Base-by-base conservation (phyloP, 129 eudicot genomes). In the Gnaphalium uliginosum region DNA sequence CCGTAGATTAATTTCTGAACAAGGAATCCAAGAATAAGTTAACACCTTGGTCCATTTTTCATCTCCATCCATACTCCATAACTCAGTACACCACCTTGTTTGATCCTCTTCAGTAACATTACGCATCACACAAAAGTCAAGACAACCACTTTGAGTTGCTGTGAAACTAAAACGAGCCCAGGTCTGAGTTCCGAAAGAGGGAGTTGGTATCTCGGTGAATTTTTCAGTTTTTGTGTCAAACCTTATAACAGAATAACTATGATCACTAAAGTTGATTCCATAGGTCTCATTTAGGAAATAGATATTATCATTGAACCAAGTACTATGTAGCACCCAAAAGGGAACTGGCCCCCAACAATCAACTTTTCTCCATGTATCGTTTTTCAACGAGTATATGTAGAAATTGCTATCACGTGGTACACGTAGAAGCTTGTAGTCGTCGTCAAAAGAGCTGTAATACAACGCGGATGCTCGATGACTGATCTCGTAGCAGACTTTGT, bases 311-410 rank as follows among this genome's bases (percentile, higher is more conserved):
- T n/a, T 54, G 2, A 51, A 17, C 18, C 58, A 51, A 51, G 58
- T 51, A 27, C 29, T 1, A 27, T 1, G 2, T 2, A 1, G 29
- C 29, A 27, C 2, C 29, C 29, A 27, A 27, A 27, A 27, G 2
- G 29, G 29, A 27, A 1, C 29, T 1, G 1, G 29, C 29, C 2
- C 29, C 18, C 58, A 14, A 14, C 17, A 51, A 19, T 61, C 17
- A 18, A 62, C 35, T 32, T 14, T 62, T 62, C 67, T 62, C 67
- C 67, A 62, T 10, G 67, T 10, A 7, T 62, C 67, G 35, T 32
- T 8, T 62, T 62, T 62, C 35, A 62, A 62, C 35, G 67, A 62
- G 35, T 62, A 62, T 24, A 62, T 25, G 27, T 62, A 62, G 1
- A 13, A 14, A 62, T 25, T 9, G 35, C 11, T 0, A 26, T 62